A percentile compares a stretch with the other conserved stretches of the same genome.
These are phyloP conservation scores for Clavariopsis aquatica DNA, from an alignment of 495 filamentous ascomycete genomes.

Conservation along the genomic window DNA sequence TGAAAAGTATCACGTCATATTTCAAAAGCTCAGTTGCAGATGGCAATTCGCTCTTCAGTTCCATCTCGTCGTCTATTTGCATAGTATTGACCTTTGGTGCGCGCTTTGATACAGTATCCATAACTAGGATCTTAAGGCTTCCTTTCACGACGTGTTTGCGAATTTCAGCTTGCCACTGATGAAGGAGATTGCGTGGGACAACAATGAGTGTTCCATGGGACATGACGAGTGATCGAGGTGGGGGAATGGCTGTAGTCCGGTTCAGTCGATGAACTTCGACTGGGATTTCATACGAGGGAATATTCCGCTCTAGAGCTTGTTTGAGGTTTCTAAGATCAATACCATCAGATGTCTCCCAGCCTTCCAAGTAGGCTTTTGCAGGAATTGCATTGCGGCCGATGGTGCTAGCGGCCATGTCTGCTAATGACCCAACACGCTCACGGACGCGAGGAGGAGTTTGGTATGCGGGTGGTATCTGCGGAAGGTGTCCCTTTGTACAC, in stretches of 20 bases:
- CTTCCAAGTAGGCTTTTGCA: slow-evolving; percentile 64
- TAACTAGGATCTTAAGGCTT: slow-evolving; percentile 63
- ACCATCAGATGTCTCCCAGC: slow-evolving; percentile 41
- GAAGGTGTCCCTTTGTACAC: slow-evolving; percentile 71
- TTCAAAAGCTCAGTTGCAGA: slow-evolving; percentile 57
- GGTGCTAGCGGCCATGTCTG: slow-evolving; percentile 22
- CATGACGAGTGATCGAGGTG: slow-evolving; percentile 58
- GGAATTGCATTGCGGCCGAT: slow-evolving; percentile 50
- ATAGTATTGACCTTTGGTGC: neutral
- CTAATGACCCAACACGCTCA: slow-evolving; percentile 22
- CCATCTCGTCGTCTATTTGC: slow-evolving; percentile 14
- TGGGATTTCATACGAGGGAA: slow-evolving; percentile 50
- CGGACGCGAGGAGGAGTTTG: slow-evolving; percentile 46
- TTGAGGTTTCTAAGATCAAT: slow-evolving; percentile 53
- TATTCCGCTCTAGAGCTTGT: slow-evolving; percentile 56
- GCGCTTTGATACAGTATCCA: slow-evolving; percentile 44
- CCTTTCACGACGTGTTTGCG: slow-evolving; percentile 62
- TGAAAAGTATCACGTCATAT: slow-evolving; percentile 81
- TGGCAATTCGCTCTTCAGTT: slow-evolving; percentile 58
- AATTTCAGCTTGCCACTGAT: slow-evolving; percentile 69
- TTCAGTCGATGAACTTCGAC: slow-evolving; percentile 48
- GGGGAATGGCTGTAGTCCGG: slow-evolving; percentile 42
- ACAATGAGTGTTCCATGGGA: slow-evolving; percentile 70
- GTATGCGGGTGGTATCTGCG: slow-evolving; percentile 65
- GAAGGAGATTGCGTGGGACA: slow-evolving; percentile 67